These are phyloP conservation scores for Trichomonas tenax DNA, from an alignment of 208 protist species.

Conservation along the genomic window DNA sequence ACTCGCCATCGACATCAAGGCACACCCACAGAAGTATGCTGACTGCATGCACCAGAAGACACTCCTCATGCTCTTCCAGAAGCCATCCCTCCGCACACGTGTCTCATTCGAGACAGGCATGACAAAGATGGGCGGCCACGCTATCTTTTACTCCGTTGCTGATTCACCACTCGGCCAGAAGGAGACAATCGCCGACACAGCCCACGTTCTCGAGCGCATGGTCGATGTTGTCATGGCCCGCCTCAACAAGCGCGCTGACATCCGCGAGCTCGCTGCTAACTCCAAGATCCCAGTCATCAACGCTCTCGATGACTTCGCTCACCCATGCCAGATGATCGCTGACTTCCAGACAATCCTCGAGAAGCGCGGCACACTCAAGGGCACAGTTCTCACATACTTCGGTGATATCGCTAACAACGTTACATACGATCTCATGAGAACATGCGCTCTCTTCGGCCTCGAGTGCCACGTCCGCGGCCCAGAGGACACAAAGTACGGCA, in stretches of 20 bases:
- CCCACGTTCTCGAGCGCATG: constrained; percentile 51
- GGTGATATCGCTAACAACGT: constrained; percentile 57
- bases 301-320: constrained; percentile 39
- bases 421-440: constrained; percentile 61
- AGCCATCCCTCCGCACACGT: constrained; percentile 58
- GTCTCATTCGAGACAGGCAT: constrained; percentile 62
- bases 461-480: constrained; percentile 44
- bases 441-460: constrained; percentile 42
- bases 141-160: constrained; percentile 55
- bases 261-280: constrained; percentile 32
- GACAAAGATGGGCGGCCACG: constrained; percentile 58
- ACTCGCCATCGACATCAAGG: constrained; percentile 6
- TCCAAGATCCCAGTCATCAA: constrained; percentile 60
- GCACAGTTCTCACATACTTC: constrained; percentile 44
- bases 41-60: constrained; percentile 36
- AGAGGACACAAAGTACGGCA: constrained; percentile 12
- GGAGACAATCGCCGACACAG: constrained; percentile 51
- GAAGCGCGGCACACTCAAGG: constrained; percentile 33
- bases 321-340: constrained; percentile 45
- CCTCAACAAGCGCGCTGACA: constrained; percentile 41
- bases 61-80: constrained; percentile 60
- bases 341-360: constrained; percentile 57
- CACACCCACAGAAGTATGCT: neutral
- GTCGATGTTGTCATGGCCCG: constrained; percentile 52
- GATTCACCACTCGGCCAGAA: constrained; percentile 57